Conservation (phyloP, 805 yeast genomes). For the Candida ficus region DNA sequence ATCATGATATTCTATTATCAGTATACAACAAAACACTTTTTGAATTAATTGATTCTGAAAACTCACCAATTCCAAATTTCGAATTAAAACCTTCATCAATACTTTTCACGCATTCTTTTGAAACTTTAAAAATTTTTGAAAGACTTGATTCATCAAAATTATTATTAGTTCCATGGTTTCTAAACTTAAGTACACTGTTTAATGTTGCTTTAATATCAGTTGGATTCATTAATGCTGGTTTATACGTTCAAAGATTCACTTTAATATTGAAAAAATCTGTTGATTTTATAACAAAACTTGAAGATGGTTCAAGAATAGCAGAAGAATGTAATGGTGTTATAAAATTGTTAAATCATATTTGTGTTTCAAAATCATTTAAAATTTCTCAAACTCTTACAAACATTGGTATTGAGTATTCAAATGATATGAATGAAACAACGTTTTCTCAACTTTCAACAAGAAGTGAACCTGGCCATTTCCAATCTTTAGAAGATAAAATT, state of each 20-base stretch:
- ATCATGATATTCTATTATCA: conserved; percentile 16
- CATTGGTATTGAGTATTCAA: conserved; percentile 46
- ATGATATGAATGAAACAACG: conserved; percentile 42
- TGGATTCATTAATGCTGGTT: conserved; percentile 40
- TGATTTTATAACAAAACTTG: conserved; percentile 21
- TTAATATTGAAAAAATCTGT: conserved; percentile 16
- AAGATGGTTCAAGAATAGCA: conserved; percentile 38
- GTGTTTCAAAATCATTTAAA: conserved; percentile 38
- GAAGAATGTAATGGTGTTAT: conserved; percentile 60
- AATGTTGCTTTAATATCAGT: conserved; percentile 38
- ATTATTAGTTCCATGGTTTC: conserved; percentile 47
- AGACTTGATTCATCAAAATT: conserved; percentile 26
- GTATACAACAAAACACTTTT: conserved; percentile 17
- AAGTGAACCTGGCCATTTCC: background rate
- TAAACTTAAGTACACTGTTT: conserved; percentile 38
- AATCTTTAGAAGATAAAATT: too few relatives aligned
- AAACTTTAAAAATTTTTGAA: conserved; percentile 28
- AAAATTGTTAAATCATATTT: conserved; percentile 47
- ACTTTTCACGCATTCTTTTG: conserved; percentile 29
- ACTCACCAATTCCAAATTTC: conserved; percentile 14
- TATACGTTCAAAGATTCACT: conserved; percentile 12
- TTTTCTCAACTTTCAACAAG: conserved; percentile 42
- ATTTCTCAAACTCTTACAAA: conserved; percentile 31
- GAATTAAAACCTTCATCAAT: conserved; percentile 8
- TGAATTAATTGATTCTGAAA: conserved; percentile 13